Percentiles rank a stretch among this genome's conserved stretches.
Conservation (phyloP, 1,139 yeast genomes). For the Kodamaea ohmeri region DNA sequence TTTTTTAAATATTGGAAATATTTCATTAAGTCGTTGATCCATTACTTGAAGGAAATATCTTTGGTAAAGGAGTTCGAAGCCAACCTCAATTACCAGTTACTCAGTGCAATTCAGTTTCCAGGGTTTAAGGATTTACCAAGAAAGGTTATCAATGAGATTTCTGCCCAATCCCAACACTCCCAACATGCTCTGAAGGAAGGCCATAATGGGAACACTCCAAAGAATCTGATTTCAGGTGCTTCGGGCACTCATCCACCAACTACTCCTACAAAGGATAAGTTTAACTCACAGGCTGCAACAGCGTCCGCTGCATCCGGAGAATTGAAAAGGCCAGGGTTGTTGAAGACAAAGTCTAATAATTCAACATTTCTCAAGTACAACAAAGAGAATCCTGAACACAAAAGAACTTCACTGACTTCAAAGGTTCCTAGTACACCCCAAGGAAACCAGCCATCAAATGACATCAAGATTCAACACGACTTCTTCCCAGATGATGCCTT, state of each 20-base stretch:
- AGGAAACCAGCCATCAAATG: slow-evolving; percentile 16
- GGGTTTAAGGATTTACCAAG: slow-evolving; percentile 38
- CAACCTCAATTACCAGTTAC: slow-evolving; percentile 59
- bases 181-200: not conserved
- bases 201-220: not conserved
- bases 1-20: slow-evolving; percentile 72
- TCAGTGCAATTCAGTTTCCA: slow-evolving; percentile 60
- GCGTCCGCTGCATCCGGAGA: slow-evolving; percentile 7
- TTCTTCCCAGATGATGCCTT: slow-evolving; percentile 42
- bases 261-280: slow-evolving; percentile 16
- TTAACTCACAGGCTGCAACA: slow-evolving; percentile 4
- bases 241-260: slow-evolving; percentile 1
- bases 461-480: slow-evolving; percentile 42
- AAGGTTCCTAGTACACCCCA: slow-evolving; percentile 14
- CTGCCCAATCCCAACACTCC: slow-evolving; percentile 3
- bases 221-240: not conserved
- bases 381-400: slow-evolving; percentile 3
- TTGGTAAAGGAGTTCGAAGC: slow-evolving; percentile 69
- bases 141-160: slow-evolving; percentile 15
- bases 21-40: slow-evolving; percentile 58
- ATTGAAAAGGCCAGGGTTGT: slow-evolving; percentile 29
- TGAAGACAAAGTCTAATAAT: slow-evolving; percentile 34
- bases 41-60: slow-evolving; percentile 60
- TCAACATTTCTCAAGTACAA: slow-evolving; percentile 19
- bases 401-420: slow-evolving; percentile 18